A percentile compares a stretch with the other conserved stretches of the same genome.
phyloP scores from a whole-genome alignment of 768 basidiomycete species.

The Inosperma sp. region DNA sequence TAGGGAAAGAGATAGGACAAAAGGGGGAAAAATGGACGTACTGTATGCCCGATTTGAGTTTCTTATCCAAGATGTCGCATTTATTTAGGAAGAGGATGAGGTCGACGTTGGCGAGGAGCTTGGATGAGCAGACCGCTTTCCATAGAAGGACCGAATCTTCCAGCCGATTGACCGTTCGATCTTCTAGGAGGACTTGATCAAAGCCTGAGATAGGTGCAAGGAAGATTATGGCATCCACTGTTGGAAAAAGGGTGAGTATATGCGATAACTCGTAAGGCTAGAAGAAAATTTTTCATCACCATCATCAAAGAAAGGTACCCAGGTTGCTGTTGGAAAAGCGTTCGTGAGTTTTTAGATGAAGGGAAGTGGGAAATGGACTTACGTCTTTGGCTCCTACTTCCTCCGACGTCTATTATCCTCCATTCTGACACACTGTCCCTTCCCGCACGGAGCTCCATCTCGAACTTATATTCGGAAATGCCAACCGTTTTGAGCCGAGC shows the following conservation, averaged over 20 bases:
- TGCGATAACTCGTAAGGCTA: too few relatives aligned
- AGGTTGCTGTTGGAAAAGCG: slow-evolving; percentile 42
- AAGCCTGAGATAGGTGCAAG: slow-evolving; percentile 73
- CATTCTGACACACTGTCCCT: slow-evolving; percentile 60
- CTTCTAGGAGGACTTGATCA: slow-evolving; percentile 66
- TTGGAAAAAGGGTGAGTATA: too few relatives aligned
- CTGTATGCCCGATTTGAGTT: slow-evolving; percentile 58
- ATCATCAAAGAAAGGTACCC: slow-evolving; percentile 71
- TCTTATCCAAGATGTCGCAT: slow-evolving; percentile 74
- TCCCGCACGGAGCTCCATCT: slow-evolving; percentile 59
- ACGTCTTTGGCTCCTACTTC: slow-evolving; percentile 57
- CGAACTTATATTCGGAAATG: slow-evolving; percentile 76
- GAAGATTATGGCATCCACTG: slow-evolving; percentile 72
- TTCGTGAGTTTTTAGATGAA: background rate
- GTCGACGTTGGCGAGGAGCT: slow-evolving; percentile 73
- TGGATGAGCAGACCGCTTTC: slow-evolving; percentile 83
- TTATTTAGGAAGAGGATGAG: slow-evolving; percentile 86
- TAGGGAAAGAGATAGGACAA: slow-evolving; percentile 5
- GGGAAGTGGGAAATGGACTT: slow-evolving; percentile 8
- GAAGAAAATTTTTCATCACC: slow-evolving; percentile 23
- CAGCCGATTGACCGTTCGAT: slow-evolving; percentile 55
- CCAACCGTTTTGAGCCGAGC: slow-evolving; percentile 75
- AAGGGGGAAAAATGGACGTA: slow-evolving; percentile 15
- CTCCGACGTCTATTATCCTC: slow-evolving; percentile 76
- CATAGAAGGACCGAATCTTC: slow-evolving; percentile 88